A percentile compares a stretch with the other conserved stretches of the same genome.
Evolutionary conservation across 768 basidiomycete species (phyloP).

Genomic region (Pleurotus platypus): DNA sequence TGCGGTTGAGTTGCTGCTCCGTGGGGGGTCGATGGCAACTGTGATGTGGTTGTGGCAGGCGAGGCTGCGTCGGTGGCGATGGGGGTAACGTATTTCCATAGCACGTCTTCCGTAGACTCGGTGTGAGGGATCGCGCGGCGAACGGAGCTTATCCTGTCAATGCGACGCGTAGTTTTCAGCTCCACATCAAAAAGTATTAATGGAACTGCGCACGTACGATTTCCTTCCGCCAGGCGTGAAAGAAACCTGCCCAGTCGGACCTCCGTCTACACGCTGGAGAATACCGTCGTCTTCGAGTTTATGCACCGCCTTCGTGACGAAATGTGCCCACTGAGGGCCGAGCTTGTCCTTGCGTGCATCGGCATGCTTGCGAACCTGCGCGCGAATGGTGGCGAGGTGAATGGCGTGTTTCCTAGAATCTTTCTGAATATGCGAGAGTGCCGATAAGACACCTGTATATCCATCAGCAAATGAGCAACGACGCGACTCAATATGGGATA

Average conservation of each 20-base stretch:
- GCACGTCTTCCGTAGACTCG: conserved; percentile 25
- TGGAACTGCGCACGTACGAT: conserved; percentile 27
- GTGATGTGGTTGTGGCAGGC: not conserved
- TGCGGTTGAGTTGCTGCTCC: too few relatives aligned
- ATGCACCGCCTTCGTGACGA: conserved; percentile 42
- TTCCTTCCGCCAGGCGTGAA: conserved; percentile 43
- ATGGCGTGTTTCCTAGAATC: conserved; percentile 37
- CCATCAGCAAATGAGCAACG: not conserved
- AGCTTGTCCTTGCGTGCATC: conserved; percentile 38
- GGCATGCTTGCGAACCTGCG: conserved; percentile 46
- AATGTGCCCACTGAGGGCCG: conserved; percentile 45
- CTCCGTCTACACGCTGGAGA: conserved; percentile 25
- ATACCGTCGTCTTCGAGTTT: conserved; percentile 44
- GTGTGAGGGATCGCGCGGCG: conserved; percentile 25
- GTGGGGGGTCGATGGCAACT: not conserved
- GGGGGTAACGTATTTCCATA: conserved; percentile 36
- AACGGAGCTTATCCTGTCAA: conserved; percentile 26
- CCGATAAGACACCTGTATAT: conserved; percentile 40
- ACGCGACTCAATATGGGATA: not conserved
- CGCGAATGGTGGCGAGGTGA: conserved; percentile 41
- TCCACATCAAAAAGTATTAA: too few relatives aligned
- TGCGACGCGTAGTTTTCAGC: not conserved
- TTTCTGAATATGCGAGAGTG: conserved; percentile 39
- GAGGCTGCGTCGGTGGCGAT: not conserved
- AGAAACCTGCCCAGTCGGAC: conserved; percentile 26